These are phyloP conservation scores for Phytophthora cryptogea DNA, from an alignment of 352 stramenopile genomes.

Conservation along the genomic window DNA sequence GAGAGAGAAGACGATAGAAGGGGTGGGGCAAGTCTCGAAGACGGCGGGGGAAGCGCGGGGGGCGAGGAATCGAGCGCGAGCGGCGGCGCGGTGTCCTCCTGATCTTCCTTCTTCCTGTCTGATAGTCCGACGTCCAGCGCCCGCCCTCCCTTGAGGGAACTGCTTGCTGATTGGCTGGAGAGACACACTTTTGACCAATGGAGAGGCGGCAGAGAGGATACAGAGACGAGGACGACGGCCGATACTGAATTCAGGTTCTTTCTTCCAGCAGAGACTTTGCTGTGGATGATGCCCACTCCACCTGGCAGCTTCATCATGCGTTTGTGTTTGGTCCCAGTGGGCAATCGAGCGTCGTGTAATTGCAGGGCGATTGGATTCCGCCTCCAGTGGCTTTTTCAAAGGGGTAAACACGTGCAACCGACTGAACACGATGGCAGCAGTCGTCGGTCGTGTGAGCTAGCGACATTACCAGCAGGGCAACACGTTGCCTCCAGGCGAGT, in stretches of 20 bases:
- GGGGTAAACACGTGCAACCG: conserved; percentile 9
- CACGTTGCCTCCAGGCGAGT: background rate
- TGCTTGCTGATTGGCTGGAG: conserved; percentile 2
- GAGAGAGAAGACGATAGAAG: conserved; percentile 1
- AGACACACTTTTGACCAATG: background rate
- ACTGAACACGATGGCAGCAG: conserved; percentile 13
- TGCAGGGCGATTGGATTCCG: background rate
- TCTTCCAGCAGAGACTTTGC: background rate
- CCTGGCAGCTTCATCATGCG: conserved; percentile 2
- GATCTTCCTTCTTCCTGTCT: conserved; percentile 37
- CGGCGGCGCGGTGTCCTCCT: conserved; percentile 9
- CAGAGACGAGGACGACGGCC: background rate
- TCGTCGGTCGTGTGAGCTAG: conserved; percentile 5
- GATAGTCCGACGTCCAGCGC: conserved; percentile 30
- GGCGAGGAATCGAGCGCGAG: conserved; percentile 10
- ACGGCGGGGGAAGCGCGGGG: conserved; percentile 4
- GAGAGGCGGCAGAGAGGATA: background rate
- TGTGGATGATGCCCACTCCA: conserved; percentile 3
- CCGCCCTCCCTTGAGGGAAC: conserved; percentile 14
- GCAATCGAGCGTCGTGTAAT: background rate
- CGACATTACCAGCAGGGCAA: background rate
- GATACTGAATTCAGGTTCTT: background rate
- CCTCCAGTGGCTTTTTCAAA: background rate
- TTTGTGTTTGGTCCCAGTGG: background rate
- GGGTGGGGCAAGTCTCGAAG: background rate